Percentiles rank a stretch among this genome's conserved stretches.
Evolutionary conservation across 495 filamentous ascomycete genomes (phyloP).

Genomic region (Penicillium subrubescens): DNA sequence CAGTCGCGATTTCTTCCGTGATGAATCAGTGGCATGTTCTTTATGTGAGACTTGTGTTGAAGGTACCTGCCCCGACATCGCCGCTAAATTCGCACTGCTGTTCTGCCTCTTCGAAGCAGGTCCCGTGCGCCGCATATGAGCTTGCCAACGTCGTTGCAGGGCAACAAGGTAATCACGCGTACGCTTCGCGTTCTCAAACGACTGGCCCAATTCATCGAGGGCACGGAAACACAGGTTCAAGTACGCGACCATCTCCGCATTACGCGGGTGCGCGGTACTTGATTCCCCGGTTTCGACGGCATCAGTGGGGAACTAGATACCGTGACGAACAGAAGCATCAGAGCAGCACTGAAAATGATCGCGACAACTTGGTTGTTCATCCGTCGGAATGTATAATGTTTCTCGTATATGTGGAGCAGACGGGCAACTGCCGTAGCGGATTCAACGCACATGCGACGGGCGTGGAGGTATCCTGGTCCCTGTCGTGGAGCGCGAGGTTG

Average conservation of each 20-base stretch:
- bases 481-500: conserved; percentile 48
- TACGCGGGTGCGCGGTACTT: conserved; percentile 27
- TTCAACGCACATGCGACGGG: conserved; percentile 50
- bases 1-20: conserved; percentile 35
- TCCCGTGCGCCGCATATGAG: conserved; percentile 46
- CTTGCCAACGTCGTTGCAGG: conserved; percentile 50
- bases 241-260: conserved; percentile 47
- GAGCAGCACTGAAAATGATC: conserved; percentile 53
- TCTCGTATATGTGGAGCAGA: conserved; percentile 51
- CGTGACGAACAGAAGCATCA: conserved; percentile 51
- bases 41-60: conserved; percentile 24
- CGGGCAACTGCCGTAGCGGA: conserved; percentile 48
- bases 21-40: conserved; percentile 9
- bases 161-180: conserved; percentile 49
- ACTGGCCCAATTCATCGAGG: conserved; percentile 48
- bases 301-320: conserved; percentile 40
- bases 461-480: conserved; percentile 49
- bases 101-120: conserved; percentile 38
- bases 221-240: conserved; percentile 52
- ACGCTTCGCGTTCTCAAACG: conserved; percentile 50
- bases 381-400: conserved; percentile 50
- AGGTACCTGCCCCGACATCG: conserved; percentile 7
- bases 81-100: conserved; percentile 26
- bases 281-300: conserved; percentile 26
- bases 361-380: conserved; percentile 55